Base-by-base conservation (phyloP, 805 yeast genomes). In the Pichia phayaonensis region DNA sequence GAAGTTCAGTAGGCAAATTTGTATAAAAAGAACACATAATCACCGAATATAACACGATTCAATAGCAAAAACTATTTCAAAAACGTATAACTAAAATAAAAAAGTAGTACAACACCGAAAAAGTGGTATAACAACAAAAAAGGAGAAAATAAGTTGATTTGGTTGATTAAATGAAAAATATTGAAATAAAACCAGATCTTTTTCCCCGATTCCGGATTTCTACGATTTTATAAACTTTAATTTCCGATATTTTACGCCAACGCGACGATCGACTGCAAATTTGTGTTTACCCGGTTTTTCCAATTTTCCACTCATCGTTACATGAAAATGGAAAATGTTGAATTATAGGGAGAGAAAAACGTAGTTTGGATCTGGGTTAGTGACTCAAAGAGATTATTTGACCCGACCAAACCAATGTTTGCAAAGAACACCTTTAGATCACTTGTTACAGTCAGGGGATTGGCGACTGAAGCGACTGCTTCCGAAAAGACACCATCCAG, bases 1-100 rank as follows among this genome's bases (percentile, higher is more conserved):
- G 55, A 11, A 62, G 46, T 44, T 62, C 66, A 1, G 55, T 50
- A 11, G 66, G 66, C 2, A 62, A 45, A 12, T 22, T 22, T 11
- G 15, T 6, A 16, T 47, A 40, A 8, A 12, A 11, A 2, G n/a
- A 13, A 29, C 12, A 29, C 34, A 29, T 29, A 3, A 8, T 24
- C 5, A 24, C n/a, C 6, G 34, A 13, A 8, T 13, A 29, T 26
- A 26, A 13, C 13, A 3, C 8, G 11, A 24, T 24, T 24, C 5
- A 26, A 26, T 3, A 26, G 11, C 12, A 26, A 26, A 26, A 26
- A 26, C 11, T 26, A 13, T 10, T 26, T 6, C 8, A 8, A 5
- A 7, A 8, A 3, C 11, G 29, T 10, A 11, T 24, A 26, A 26
- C 34, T 29, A 29, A 29, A 13, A 15, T 29, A 29, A 29, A 34